Evolutionary conservation across 352 stramenopile species (phyloP), one percentile per base, ranked within the genome.

Genomic region (Pythium plurisporium): DNA sequence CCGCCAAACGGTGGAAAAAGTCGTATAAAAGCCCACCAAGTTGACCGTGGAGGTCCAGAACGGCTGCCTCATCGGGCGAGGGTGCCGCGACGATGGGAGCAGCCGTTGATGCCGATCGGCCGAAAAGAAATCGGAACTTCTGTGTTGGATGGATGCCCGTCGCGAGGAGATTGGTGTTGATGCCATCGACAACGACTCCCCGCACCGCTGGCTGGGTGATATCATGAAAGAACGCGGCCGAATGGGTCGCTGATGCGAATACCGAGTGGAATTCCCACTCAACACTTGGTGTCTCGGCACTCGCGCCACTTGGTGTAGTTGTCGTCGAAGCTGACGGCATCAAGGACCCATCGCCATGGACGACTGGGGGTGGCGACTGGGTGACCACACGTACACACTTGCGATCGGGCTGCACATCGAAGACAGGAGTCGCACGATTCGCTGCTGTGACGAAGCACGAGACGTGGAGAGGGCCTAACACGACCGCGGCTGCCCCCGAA

Each of bases 391-490:
- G 65, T 9, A 89, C 64, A 34, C 69, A 79, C 22, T 71, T 66
- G 25, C 63, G 69, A 7, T 82, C 64, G 0, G 71, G 67, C 3
- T 73, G 56, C 10, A 87, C 65, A 42, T 88, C 74, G 47, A 89
- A 86, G 37, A 88, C 69, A 0, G 81, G 74, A 0, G 73, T 74
- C 6, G 76, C 79, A 17, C 76, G 76, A 57, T 87, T 91, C 20
- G 78, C 78, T 37, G 73, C 74, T n/a, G 73, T 89, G 53, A 89
- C 67, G 50, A 82, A 88, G 67, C 78, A 88, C 31, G 78, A 86
- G 6, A 88, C 69, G 42, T 89, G 76, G 43, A 87, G 72, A 11
- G 69, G 67, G 23, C 64, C 72, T 19, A 81, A 56, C 22, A 67
- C 55, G 23, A 77, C 55, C 23, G 62, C 20, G 17, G 29, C 31